Conservation (phyloP, 352 stramenopile genomes). For the Globisporangium parvum region DNA sequence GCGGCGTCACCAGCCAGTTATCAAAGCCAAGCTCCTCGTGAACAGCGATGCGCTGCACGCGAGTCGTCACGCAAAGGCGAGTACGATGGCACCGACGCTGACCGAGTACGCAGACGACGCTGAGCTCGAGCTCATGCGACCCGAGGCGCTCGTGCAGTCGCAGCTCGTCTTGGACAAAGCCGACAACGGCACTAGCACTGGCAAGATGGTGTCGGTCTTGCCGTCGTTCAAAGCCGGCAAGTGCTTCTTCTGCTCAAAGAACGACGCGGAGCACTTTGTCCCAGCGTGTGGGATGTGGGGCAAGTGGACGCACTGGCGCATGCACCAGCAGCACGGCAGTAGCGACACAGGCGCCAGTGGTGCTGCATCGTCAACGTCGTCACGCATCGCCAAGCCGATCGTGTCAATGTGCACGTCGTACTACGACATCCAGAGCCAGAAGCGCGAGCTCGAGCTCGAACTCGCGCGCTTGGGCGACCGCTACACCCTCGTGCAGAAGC, state of each 20-base stretch:
- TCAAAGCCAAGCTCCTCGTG: slow-evolving; percentile 7
- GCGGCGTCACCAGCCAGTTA: slow-evolving; percentile 1
- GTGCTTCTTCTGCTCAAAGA: slow-evolving; percentile 85
- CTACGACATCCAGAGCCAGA: slow-evolving; percentile 74
- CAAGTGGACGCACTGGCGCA: slow-evolving; percentile 82
- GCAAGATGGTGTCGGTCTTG: slow-evolving; percentile 65
- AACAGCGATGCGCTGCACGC: slow-evolving; percentile 5
- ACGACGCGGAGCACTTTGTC: slow-evolving; percentile 74
- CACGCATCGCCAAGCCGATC: slow-evolving; percentile 22
- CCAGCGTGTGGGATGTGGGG: slow-evolving; percentile 77
- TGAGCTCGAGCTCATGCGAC: slow-evolving; percentile 10
- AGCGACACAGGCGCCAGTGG: background rate
- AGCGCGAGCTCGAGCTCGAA: slow-evolving; percentile 39
- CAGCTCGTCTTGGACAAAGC: background rate
- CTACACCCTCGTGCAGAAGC: slow-evolving; percentile 22
- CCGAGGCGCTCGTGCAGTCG: slow-evolving; percentile 3
- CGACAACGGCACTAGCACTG: background rate
- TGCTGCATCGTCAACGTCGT: slow-evolving; percentile 9
- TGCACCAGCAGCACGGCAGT: slow-evolving; percentile 62
- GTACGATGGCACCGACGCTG: background rate
- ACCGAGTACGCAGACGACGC: slow-evolving; percentile 6
- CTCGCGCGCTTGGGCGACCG: slow-evolving; percentile 26
- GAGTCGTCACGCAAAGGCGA: background rate
- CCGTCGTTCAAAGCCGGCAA: slow-evolving; percentile 77
- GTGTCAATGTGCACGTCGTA: slow-evolving; percentile 82